Evolutionary conservation across 441 rosid species (phyloP).

Genomic region (Adansonia gregorii): DNA sequence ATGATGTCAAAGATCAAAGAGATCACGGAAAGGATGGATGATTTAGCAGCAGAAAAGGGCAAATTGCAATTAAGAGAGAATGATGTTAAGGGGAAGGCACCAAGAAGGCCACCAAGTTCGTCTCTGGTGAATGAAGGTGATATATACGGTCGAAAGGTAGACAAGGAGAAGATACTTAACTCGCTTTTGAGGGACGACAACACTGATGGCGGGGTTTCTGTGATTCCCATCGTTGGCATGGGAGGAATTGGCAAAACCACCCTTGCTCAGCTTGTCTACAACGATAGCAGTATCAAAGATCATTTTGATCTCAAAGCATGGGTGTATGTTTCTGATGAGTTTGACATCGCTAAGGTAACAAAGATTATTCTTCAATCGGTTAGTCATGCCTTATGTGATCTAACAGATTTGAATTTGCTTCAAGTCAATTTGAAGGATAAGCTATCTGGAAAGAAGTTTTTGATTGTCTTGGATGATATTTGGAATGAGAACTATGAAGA

Average conservation of each 20-base stretch:
- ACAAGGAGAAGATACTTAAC: background rate
- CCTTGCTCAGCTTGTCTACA: slow-evolving; percentile 3
- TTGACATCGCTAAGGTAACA: background rate
- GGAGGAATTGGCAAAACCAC: slow-evolving; percentile 7
- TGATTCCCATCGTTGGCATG: slow-evolving; percentile 13
- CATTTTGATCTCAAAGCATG: background rate
- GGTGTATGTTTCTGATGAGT: slow-evolving; percentile 9
- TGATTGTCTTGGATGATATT: background rate
- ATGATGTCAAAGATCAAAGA: background rate
- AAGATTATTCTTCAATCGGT: background rate
- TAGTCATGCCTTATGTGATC: background rate
- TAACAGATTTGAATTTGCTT: background rate
- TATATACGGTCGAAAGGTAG: background rate
- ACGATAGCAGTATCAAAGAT: background rate
- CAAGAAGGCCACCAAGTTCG: background rate
- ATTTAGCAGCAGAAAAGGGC: too few relatives aligned
- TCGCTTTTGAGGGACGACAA: background rate
- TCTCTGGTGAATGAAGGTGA: background rate
- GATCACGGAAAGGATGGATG: background rate
- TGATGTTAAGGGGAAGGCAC: background rate
- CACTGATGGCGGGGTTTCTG: background rate
- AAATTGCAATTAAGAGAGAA: background rate
- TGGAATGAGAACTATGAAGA: background rate
- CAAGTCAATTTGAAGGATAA: background rate
- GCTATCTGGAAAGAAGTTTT: too few relatives aligned